These are phyloP conservation scores for Mucor plumbeus DNA, from an alignment of 371 early-diverging fungal species.

Conservation along the genomic window DNA sequence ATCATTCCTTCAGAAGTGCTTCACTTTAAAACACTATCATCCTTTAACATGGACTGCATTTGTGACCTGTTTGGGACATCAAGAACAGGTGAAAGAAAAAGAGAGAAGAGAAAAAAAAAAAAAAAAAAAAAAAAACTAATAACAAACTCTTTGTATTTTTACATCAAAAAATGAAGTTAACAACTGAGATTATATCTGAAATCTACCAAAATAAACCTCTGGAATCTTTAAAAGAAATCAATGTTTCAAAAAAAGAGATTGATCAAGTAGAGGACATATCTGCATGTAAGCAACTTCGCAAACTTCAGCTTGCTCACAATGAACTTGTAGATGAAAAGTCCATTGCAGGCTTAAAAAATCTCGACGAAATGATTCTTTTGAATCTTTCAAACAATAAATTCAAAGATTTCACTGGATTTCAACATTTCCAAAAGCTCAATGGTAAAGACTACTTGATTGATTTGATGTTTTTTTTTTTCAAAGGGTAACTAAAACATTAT, in stretches of 20 bases:
- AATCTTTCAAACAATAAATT: slow-evolving; percentile 73
- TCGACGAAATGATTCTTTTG: slow-evolving; percentile 64
- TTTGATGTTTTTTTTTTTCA: no score
- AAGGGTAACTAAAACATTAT: slow-evolving; percentile 6
- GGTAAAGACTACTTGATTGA: slow-evolving; percentile 44
- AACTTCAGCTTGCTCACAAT: slow-evolving; percentile 76
- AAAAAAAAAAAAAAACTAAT: background rate
- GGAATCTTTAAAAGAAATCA: slow-evolving; percentile 55
- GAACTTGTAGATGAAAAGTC: slow-evolving; percentile 56
- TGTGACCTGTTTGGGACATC: slow-evolving; percentile 5
- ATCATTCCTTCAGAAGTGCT: background rate
- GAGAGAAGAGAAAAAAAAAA: background rate
- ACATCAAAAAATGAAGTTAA: slow-evolving; percentile 60
- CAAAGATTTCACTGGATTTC: slow-evolving; percentile 64
- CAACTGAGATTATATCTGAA: slow-evolving; percentile 46
- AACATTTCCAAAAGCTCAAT: slow-evolving; percentile 61
- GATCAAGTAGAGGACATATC: slow-evolving; percentile 74
- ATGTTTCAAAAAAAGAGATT: slow-evolving; percentile 63
- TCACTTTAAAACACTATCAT: background rate
- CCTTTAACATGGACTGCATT: slow-evolving; percentile 1
- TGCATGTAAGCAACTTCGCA: slow-evolving; percentile 65
- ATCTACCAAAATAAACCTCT: slow-evolving; percentile 39
- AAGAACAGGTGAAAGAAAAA: background rate
- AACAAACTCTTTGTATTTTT: background rate
- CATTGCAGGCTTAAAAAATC: slow-evolving; percentile 59